Evolutionary conservation across 441 rosid genomes (phyloP), one percentile per base, ranked within the genome.

Genomic region (Aleurites moluccanus): DNA sequence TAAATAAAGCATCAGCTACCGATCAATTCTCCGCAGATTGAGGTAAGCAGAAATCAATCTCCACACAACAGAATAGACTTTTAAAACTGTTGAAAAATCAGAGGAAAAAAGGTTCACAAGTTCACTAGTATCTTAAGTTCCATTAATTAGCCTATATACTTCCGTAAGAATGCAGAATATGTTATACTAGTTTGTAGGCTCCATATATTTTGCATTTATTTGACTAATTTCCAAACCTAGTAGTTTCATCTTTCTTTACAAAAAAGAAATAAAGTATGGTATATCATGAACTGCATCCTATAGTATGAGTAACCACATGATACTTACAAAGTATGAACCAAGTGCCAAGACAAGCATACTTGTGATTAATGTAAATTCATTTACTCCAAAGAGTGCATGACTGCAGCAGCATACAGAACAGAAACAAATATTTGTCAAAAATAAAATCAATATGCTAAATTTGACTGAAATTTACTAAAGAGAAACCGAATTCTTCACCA

Each of bases 241-340:
- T 27, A 23, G 14, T 21, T 49, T 63, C 45, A n/a, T n/a, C 35
- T n/a, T 27, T 10, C 27, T 28, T 20, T 7, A 9, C 0, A 27
- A 11, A 63, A 20, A 2, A 20, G 2, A 5, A 14, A 63, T 4
- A 16, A 63, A 52, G 25, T 16, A 2, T 13, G 35, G 9, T 4
- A 52, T 50, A 25, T 45, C 9, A 42, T 3, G 20, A 30, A 23
- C 13, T 4, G 47, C 1, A 14, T 38, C 6, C 1, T 0, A 62
- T 20, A 21, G 38, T 28, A 52, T 40, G 65, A 65, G 40, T 25
- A 49, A 42, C 6, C 50, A 62, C 47, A 59, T 21, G 67, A 74
- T 72, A 85, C 96, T 95, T 82, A 91, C 99, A 79, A 93, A 82
- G 80, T 96, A 96, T 45, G 89, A 83, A 65, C 88, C 91, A 52